Evolutionary conservation across 805 yeast genomes (phyloP).

Genomic region (Candida coquimbonensis): DNA sequence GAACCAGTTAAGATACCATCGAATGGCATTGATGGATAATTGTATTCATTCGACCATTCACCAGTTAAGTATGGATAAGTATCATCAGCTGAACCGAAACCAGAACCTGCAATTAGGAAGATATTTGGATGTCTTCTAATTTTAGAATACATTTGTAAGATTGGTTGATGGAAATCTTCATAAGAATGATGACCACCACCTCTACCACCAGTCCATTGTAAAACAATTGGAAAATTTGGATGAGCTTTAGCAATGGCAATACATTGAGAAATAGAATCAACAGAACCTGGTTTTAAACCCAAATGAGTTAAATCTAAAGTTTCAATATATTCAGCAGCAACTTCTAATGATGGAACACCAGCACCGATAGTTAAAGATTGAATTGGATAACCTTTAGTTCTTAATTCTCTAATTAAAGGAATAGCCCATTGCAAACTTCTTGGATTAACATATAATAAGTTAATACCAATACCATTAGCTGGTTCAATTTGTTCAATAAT

Average conservation of each 20-base stretch:
- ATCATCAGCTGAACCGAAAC: conserved; percentile 95
- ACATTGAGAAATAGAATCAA: conserved; percentile 83
- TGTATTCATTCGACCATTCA: conserved; percentile 81
- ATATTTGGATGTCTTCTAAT: conserved; percentile 89
- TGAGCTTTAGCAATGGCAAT: conserved; percentile 90
- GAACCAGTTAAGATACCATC: conserved; percentile 97
- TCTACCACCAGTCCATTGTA: conserved; percentile 99
- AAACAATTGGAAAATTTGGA: conserved; percentile 92
- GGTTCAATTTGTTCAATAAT: conserved; percentile 66
- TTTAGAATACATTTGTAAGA: conserved; percentile 90
- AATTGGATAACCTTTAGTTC: conserved; percentile 90
- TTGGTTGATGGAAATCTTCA: conserved; percentile 98
- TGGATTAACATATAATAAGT: conserved; percentile 94
- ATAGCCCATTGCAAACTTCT: conserved; percentile 98
- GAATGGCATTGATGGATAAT: conserved; percentile 97
- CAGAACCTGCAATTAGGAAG: conserved; percentile 92
- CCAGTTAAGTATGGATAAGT: conserved; percentile 98
- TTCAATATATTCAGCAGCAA: conserved; percentile 92
- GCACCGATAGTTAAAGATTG: conserved; percentile 98
- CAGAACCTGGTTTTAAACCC: conserved; percentile 96
- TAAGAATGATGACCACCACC: conserved; percentile 99
- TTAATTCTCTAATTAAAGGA: conserved; percentile 83
- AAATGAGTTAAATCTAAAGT: conserved; percentile 88
- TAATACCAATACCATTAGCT: conserved; percentile 87
- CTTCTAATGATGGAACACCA: conserved; percentile 98